Evolutionary conservation across 306 rosid species (phyloP).

Genomic region (Medicago lupulina): DNA sequence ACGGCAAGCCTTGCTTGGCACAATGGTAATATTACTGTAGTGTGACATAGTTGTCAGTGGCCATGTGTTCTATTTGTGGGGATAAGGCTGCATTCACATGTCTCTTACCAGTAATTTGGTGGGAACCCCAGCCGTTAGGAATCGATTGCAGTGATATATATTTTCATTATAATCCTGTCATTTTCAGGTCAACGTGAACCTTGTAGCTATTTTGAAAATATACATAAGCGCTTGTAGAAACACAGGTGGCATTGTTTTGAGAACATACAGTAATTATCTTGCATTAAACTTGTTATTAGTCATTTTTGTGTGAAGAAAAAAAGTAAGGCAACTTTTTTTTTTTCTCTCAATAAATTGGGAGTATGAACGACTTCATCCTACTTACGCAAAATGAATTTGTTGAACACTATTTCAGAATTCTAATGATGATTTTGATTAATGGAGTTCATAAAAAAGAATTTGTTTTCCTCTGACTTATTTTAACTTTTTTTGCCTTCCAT

Average conservation of each 20-base stretch:
- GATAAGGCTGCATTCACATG: background rate
- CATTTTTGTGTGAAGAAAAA: background rate
- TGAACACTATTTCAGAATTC: background rate
- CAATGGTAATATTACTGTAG: background rate
- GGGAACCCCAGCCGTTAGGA: background rate
- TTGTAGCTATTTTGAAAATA: background rate
- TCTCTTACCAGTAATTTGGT: too few relatives aligned
- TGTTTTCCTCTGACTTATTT: background rate
- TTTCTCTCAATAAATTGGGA: background rate
- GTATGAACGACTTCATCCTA: background rate
- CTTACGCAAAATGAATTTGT: background rate
- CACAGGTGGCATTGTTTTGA: background rate
- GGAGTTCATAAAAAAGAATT: background rate
- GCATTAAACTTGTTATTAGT: too few relatives aligned
- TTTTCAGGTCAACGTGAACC: background rate
- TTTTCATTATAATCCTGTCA: background rate
- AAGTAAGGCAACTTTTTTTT: background rate
- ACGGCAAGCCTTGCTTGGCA: constrained; percentile 1
- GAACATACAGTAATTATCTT: background rate
- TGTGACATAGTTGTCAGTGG: background rate
- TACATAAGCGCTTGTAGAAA: background rate
- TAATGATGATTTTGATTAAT: background rate
- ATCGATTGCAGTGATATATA: too few relatives aligned
- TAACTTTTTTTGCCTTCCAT: too few relatives aligned
- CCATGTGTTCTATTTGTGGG: background rate